Percentiles rank a stretch among this genome's conserved stretches.
Evolutionary conservation across 495 filamentous ascomycete genomes (phyloP).

Genomic region (Penicillium samsonianum): DNA sequence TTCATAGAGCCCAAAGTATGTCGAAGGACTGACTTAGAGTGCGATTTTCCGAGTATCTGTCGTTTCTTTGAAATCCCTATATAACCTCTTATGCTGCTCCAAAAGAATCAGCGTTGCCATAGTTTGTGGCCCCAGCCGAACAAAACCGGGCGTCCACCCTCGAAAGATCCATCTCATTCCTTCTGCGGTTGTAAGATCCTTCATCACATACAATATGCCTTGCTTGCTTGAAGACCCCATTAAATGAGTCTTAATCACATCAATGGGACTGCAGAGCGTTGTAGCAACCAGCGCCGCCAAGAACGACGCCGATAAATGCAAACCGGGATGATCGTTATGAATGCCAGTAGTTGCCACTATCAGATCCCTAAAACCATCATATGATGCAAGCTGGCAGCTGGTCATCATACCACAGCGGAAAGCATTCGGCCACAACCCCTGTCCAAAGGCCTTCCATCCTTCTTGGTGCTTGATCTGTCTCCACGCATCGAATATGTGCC

Average conservation of each 20-base stretch:
- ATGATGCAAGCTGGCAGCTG: constrained; percentile 76
- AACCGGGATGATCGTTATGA: constrained; percentile 61
- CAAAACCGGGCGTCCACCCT: constrained; percentile 88
- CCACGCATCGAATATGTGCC: constrained; percentile 77
- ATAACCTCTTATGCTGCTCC: constrained; percentile 71
- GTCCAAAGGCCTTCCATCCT: constrained; percentile 62
- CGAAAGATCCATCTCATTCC: constrained; percentile 73
- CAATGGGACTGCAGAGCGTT: constrained; percentile 85
- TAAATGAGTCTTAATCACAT: constrained; percentile 86
- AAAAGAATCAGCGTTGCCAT: constrained; percentile 84
- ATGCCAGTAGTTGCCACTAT: constrained; percentile 12
- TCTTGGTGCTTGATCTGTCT: constrained; percentile 75
- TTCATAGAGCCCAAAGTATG: not conserved
- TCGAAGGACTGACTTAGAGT: not conserved
- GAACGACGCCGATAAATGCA: constrained; percentile 77
- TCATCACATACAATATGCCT: constrained; percentile 19
- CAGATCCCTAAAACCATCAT: constrained; percentile 80
- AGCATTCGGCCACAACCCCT: constrained; percentile 82
- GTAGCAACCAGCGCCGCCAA: constrained; percentile 84
- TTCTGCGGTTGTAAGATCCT: constrained; percentile 19
- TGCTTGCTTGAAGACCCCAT: constrained; percentile 51
- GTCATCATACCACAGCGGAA: constrained; percentile 85
- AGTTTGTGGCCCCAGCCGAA: constrained; percentile 79
- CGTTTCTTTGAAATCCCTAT: constrained; percentile 36
- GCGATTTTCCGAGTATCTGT: not conserved